phyloP scores from a whole-genome alignment of 139 green algal genomes.

The Zygnema cylindricum region DNA sequence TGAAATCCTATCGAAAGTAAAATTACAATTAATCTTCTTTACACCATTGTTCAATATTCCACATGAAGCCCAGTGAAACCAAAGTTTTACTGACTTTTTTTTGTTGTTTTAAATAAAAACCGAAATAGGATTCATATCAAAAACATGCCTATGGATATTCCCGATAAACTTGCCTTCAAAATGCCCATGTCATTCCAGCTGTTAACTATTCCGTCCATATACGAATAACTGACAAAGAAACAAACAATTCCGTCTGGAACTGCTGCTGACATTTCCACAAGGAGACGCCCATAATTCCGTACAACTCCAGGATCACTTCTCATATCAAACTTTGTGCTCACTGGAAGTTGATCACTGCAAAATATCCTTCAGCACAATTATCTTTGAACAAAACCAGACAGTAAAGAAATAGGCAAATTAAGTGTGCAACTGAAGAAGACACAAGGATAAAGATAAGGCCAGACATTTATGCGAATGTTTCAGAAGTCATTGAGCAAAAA shows the following conservation, averaged over 20 bases:
- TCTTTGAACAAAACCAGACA: neutral
- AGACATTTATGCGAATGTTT: no score
- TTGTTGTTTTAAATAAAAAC: no score
- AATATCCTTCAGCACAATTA: neutral
- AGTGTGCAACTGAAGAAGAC: neutral
- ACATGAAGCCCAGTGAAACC: no score
- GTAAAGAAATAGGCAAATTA: neutral
- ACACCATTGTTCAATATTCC: no score
- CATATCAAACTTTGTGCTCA: constrained; percentile 94
- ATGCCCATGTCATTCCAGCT: constrained; percentile 95
- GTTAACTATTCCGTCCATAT: constrained; percentile 95
- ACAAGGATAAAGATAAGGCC: no score
- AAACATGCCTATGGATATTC: no score
- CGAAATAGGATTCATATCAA: no score
- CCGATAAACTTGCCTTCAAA: constrained; percentile 66
- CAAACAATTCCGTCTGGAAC: constrained; percentile 94
- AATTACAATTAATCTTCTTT: no score
- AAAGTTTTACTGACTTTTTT: no score
- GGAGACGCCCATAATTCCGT: constrained; percentile 92
- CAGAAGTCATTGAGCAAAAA: no score
- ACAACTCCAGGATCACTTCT: constrained; percentile 64
- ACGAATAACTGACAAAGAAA: constrained; percentile 98
- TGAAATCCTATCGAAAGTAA: no score
- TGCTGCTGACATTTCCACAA: constrained; percentile 85
- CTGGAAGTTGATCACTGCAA: constrained; percentile 86